Percentiles rank a stretch among this genome's conserved stretches.
These are phyloP conservation scores for Geoglossum glabrum DNA, from an alignment of 495 filamentous ascomycete genomes.

Conservation along the genomic window DNA sequence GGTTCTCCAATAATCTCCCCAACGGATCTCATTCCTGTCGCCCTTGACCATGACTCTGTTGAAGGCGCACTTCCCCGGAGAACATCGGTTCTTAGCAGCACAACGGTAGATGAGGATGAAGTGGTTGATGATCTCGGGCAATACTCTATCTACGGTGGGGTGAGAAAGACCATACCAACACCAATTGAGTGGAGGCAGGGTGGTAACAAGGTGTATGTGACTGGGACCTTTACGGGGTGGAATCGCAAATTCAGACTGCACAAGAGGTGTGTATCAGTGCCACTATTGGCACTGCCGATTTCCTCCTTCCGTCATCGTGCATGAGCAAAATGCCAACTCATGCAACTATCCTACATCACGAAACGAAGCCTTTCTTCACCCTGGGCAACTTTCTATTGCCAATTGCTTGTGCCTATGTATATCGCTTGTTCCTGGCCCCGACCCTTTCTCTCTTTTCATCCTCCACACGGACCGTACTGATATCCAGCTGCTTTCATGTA, in stretches of 20 bases:
- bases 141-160: constrained; percentile 11
- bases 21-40: constrained; percentile 26
- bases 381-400: background rate
- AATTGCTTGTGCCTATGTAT: background rate
- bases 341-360: background rate
- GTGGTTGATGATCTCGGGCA: constrained; percentile 46
- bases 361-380: background rate
- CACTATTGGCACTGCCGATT: background rate
- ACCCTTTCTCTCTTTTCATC: background rate
- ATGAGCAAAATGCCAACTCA: constrained; percentile 1
- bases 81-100: constrained; percentile 42
- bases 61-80: constrained; percentile 34
- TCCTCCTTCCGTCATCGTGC: constrained; percentile 1
- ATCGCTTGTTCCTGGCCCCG: background rate
- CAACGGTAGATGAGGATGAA: constrained; percentile 63
- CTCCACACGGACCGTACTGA: background rate
- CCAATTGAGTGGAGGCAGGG: constrained; percentile 60
- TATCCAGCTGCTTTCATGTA: background rate
- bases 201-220: constrained; percentile 81
- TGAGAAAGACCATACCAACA: constrained; percentile 50
- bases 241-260: constrained; percentile 74
- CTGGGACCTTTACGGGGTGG: constrained; percentile 92
- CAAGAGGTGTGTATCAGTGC: constrained; percentile 45
- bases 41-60: constrained; percentile 28
- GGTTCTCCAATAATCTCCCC: constrained; percentile 68